Evolutionary conservation across 768 basidiomycete genomes (phyloP), one percentile per base, ranked within the genome.

Genomic region (Termitomyces sp.): DNA sequence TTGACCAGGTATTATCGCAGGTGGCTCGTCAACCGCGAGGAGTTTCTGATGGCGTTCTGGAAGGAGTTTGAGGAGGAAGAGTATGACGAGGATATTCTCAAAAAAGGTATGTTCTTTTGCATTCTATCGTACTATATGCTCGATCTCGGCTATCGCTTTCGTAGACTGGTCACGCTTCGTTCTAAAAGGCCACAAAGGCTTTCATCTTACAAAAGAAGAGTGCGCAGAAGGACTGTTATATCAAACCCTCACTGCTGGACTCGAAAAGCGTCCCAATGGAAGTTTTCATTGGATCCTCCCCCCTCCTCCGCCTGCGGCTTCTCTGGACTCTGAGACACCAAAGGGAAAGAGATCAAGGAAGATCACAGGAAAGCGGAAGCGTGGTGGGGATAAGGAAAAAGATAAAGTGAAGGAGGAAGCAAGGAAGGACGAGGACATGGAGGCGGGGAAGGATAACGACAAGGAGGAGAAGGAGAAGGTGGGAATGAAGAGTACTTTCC

Each of bases 41-140:
- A 73, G 67, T 74, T 69, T 53, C 47, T 76, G 14, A 68, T 67
- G 55, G 68, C 68, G 16, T 76, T 78, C 62, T 76, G 67, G 63
- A 56, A 70, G 5, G 77, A 79, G 61, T 78, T 75, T 61, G 71
- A 68, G 41, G 71, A 76, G 57, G 77, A 76, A 49, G 77, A 77
- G 62, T 78, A 74, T 60, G 64, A 64, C 28, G 52, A 57, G 7
- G 75, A 78, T 60, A 66, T 74, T 7, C 62, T 77, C n/a, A 74
- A 71, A 63, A 66, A 71, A 55, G 67, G 77, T 75, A 49, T 16
- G 16, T 26, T 45, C 5, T 5, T 45, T 14, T 5, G 1, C 26
- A 3, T 26, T 24, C 24, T 45, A 4, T 22, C 2, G 4, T 24
- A 45, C 44, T 16, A 26, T 2, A 16, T 4, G 13, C 11, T 8